Percentiles rank a stretch among this genome's conserved stretches.
Evolutionary conservation across 1,139 yeast species (phyloP).

Genomic region (Eremothecium coryli): DNA sequence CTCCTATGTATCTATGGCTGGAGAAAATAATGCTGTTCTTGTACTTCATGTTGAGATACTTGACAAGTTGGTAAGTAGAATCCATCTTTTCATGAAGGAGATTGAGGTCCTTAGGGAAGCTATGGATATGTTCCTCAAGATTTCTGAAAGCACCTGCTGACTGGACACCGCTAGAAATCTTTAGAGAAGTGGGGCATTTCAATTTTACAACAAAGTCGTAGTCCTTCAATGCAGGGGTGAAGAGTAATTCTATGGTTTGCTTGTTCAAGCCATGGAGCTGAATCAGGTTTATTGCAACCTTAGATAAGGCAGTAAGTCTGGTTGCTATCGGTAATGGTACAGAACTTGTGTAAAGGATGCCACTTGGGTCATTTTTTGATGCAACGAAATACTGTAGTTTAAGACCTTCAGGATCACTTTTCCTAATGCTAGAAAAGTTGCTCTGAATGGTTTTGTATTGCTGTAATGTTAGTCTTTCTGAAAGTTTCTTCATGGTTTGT

Average conservation of each 20-base stretch:
- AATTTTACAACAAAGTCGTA: slow-evolving; percentile 69
- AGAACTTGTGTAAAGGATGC: slow-evolving; percentile 70
- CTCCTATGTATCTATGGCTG: slow-evolving; percentile 43
- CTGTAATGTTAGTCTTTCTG: slow-evolving; percentile 56
- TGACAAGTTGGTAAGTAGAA: slow-evolving; percentile 45
- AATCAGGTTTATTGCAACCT: slow-evolving; percentile 57
- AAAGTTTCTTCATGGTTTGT: slow-evolving; percentile 33
- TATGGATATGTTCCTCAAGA: slow-evolving; percentile 31
- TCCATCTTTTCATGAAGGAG: slow-evolving; percentile 39
- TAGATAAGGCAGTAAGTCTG: slow-evolving; percentile 77
- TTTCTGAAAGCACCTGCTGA: slow-evolving; percentile 57
- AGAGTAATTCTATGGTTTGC: slow-evolving; percentile 46
- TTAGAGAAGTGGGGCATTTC: slow-evolving; percentile 38
- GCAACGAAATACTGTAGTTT: slow-evolving; percentile 77
- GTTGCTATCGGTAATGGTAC: slow-evolving; percentile 72
- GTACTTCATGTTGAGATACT: slow-evolving; percentile 47
- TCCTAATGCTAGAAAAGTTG: slow-evolving; percentile 58
- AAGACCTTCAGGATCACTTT: slow-evolving; percentile 71
- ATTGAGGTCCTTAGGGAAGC: slow-evolving; percentile 29
- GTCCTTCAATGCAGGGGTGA: slow-evolving; percentile 75
- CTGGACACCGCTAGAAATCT: slow-evolving; percentile 46
- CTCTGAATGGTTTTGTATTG: slow-evolving; percentile 54
- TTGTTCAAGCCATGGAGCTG: slow-evolving; percentile 39
- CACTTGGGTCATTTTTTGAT: slow-evolving; percentile 72
- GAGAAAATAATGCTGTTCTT: slow-evolving; percentile 53